Conservation (phyloP, 2,329 filamentous ascomycete genomes). For the Colletotrichum sp. region DNA sequence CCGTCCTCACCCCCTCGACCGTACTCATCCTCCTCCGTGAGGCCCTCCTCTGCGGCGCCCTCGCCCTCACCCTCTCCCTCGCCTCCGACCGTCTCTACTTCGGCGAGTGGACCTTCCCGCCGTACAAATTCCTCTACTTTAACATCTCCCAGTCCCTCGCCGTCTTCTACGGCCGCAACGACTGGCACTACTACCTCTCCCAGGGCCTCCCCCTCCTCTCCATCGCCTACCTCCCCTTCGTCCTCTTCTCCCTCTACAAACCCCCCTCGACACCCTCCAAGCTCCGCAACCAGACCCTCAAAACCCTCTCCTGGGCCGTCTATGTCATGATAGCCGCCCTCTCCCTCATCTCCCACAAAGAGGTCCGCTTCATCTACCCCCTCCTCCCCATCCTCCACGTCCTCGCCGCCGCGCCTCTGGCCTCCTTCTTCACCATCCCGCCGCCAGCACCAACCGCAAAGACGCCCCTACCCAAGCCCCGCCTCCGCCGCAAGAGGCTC, state of each 20-base stretch:
- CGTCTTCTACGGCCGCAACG: conserved; percentile 90
- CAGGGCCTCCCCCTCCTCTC: conserved; percentile 89
- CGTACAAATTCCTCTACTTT: conserved; percentile 86
- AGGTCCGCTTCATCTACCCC: conserved; percentile 96
- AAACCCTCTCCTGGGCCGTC: conserved; percentile 60
- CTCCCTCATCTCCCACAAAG: conserved; percentile 89
- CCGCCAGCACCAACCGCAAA: conserved; percentile 29
- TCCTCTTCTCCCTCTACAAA: conserved; percentile 66
- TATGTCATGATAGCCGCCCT: conserved; percentile 66
- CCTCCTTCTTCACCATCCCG: conserved; percentile 65
- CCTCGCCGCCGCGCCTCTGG: conserved; percentile 72
- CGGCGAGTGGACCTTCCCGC: conserved; percentile 84
- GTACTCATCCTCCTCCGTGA: conserved; percentile 65
- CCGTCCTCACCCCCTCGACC: conserved; percentile 46
- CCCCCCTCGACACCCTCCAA: conserved; percentile 37
- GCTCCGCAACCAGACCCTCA: conserved; percentile 36
- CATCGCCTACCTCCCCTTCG: conserved; percentile 83
- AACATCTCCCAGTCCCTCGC: conserved; percentile 89
- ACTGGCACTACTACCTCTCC: conserved; percentile 90
- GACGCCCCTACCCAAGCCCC: conserved; percentile 28
- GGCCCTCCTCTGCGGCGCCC: conserved; percentile 64
- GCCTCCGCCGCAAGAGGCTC: conserved; percentile 58
- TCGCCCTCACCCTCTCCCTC: conserved; percentile 67
- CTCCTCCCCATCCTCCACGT: conserved; percentile 87
- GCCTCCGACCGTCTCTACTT: conserved; percentile 81